Percentiles rank a stretch among this genome's conserved stretches.
phyloP scores from a whole-genome alignment of 768 basidiomycete species.

The Amyloporia xantha region DNA sequence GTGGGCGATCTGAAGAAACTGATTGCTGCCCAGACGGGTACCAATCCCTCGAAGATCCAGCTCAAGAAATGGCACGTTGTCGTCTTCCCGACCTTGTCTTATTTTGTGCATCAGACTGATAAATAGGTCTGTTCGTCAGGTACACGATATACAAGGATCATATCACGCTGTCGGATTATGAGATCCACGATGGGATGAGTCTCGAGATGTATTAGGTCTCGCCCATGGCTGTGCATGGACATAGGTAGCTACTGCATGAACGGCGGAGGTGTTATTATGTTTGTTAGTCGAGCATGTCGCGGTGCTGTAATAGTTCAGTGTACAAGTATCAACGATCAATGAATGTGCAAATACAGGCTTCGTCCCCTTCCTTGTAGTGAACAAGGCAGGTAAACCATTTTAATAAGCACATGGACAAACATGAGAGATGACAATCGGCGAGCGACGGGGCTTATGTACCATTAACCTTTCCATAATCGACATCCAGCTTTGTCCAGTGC shows the following conservation, averaged over 20 bases:
- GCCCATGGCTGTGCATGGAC: neutral
- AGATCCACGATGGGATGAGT: conserved; percentile 91
- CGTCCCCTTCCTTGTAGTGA: too few relatives aligned
- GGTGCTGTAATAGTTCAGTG: too few relatives aligned
- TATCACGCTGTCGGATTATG: conserved; percentile 87
- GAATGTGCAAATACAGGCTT: too few relatives aligned
- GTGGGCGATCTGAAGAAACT: conserved; percentile 97
- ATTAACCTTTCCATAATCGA: conserved; percentile 34
- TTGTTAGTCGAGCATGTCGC: too few relatives aligned
- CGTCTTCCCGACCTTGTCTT: neutral
- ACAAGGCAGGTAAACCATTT: too few relatives aligned
- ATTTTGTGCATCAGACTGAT: neutral
- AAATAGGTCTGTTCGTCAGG: conserved; percentile 48
- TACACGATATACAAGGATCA: conserved; percentile 96
- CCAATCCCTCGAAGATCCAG: conserved; percentile 76
- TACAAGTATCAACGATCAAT: too few relatives aligned
- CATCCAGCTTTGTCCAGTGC: conserved; percentile 35
- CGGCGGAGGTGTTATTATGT: too few relatives aligned
- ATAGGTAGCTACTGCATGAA: too few relatives aligned
- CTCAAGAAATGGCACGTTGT: conserved; percentile 89
- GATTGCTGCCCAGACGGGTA: conserved; percentile 94
- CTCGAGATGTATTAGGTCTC: conserved; percentile 74
- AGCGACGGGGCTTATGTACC: too few relatives aligned
- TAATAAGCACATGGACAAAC: too few relatives aligned
- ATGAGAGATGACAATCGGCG: too few relatives aligned